Conservation (phyloP, 31 red algal genomes). For the Odonthalia washingtoniensis region DNA sequence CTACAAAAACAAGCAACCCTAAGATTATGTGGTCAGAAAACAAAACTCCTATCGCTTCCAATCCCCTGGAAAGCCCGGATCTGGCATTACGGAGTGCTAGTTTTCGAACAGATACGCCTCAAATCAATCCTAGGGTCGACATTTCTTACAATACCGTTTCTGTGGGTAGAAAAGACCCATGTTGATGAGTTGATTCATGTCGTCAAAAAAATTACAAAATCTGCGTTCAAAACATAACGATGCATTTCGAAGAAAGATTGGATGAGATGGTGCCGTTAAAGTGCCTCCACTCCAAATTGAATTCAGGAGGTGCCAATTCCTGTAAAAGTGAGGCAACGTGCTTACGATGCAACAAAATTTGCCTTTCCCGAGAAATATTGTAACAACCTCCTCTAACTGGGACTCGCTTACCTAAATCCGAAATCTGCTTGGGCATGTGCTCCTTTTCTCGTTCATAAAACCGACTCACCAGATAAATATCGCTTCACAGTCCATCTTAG, state of each 20-base stretch:
- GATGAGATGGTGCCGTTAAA: neutral
- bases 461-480: neutral
- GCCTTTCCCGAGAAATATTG: conserved; percentile 38
- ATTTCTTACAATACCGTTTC: conserved; percentile 55
- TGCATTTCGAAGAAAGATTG: conserved; percentile 1
- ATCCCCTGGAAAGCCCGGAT: too few species aligned
- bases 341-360: conserved; percentile 43
- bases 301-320: conserved; percentile 1
- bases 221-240: neutral
- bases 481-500: conserved; percentile 47
- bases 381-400: conserved; percentile 26
- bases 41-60: too few species aligned
- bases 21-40: too few species aligned
- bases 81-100: too few species aligned
- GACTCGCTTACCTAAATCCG: conserved; percentile 32
- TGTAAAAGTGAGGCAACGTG: conserved; percentile 5
- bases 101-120: too few species aligned
- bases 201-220: neutral
- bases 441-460: conserved; percentile 28
- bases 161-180: neutral
- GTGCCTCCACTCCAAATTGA: conserved; percentile 18
- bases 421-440: conserved; percentile 53
- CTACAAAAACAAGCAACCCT: too few species aligned
- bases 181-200: neutral
- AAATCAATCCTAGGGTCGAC: conserved; percentile 39